Evolutionary conservation across 2,329 filamentous ascomycete genomes (phyloP), one percentile per base, ranked within the genome.

Genomic region (Bipolaris sorokiniana): DNA sequence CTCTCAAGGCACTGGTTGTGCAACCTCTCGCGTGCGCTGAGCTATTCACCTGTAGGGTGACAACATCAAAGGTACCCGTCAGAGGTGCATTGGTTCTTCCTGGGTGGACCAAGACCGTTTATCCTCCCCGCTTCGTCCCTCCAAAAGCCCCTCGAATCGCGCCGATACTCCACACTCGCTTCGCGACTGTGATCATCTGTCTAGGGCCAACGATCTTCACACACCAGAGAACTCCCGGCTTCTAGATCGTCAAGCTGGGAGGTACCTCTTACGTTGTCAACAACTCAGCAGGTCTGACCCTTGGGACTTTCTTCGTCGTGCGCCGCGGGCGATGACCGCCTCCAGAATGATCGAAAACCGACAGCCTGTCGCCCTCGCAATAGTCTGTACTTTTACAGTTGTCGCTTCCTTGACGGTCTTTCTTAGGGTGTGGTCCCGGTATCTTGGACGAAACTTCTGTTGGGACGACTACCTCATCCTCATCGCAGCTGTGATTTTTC

Each of bases 381-480:
- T 74, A 40, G 61, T 67, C 28, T 64, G 66, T 48, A 45, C 69
- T 26, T 74, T 74, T 33, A 66, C 72, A 3, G 60, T 72, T 15
- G 48, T 74, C 4, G 66, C 69, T 11, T 63, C 63, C 7, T 47
- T 74, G 20, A 74, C 72, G 18, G 70, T 75, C 4, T 58, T 56
- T 9, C 47, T 65, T 2, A 68, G 72, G 48, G 55, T 64, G 3
- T 67, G 64, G 42, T 74, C 71, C 20, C 68, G 72, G 26, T 67
- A 66, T 20, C 58, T 75, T 11, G 65, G 67, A 38, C 65, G 62
- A 9, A 75, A 75, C 47, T 72, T 71, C 51, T 66, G 63, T 15
- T 74, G 71, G 68, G 72, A 75, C 54, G 72, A 75, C 38, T 64
- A 70, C 54, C 61, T 75, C 16, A 74, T 74, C 38, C 54, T 69